Evolutionary conservation across 805 yeast genomes (phyloP), one percentile per base, ranked within the genome.

Genomic region (Suhomyces sp.): DNA sequence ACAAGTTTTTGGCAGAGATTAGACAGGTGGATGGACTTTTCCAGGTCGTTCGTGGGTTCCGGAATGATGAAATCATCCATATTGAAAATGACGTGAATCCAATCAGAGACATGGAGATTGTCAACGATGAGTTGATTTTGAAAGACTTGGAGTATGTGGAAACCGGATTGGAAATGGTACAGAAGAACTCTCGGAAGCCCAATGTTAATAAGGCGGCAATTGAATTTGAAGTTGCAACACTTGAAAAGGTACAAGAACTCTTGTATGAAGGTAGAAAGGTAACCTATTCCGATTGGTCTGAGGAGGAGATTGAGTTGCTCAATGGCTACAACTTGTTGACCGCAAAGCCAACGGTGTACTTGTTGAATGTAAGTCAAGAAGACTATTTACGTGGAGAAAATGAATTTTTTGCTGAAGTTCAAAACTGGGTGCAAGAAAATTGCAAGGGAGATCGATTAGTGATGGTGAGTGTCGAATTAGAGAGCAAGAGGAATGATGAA

Each of bases 271-370:
- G 86, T 21, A 65, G 76, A 47, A 72, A 86, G 50, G 77, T 82
- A 28, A 78, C 80, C 33, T 69, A 74, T 33, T 74, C 69, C 25
- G 54, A 55, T 4, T 85, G 93, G 88, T 65, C 74, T 12, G 74
- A 74, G 18, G 56, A 54, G 26, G 93, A 88, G 49, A 76, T 81
- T 27, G 77, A 74, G 19, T 66, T 81, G 31, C 73, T 87, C 36
- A 86, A 85, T 60, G 70, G 75, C 23, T 76, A 85, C 67, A 81
- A 79, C 49, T 75, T 88, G 33, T 61, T 88, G 32, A 88, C 96
- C 1, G 88, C 95, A 3, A 88, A 88, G 54, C 96, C 96, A n/a
- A 79, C 90, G 2, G 76, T 88, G 11, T 81, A 81, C 43, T 57
- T 88, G 31, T 70, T 87, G 41, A 88, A 88, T 51, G 80, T 86